Conservation (phyloP, 441 rosid species). For the Dalechampia spathulata region DNA sequence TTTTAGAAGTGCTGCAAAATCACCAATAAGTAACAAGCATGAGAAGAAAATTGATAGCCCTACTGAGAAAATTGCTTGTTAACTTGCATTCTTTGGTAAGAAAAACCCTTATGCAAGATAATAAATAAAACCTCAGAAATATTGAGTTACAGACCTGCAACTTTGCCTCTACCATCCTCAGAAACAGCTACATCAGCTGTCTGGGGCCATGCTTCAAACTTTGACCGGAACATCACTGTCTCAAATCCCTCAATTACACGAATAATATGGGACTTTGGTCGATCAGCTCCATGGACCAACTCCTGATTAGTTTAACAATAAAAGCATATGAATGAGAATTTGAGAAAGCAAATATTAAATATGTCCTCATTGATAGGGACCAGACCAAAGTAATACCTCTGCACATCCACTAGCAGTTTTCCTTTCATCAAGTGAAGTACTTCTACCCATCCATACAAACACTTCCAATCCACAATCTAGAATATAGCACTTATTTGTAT, state of each 20-base stretch:
- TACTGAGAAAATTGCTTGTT: too few species aligned
- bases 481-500: constrained; percentile 73
- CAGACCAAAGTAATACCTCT: constrained; percentile 44
- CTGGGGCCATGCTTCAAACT: constrained; percentile 86
- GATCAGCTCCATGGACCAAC: constrained; percentile 42
- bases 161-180: constrained; percentile 95
- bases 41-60: too few species aligned
- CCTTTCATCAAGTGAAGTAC: constrained; percentile 73
- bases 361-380: constrained; percentile 9
- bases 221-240: constrained; percentile 76
- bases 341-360: constrained; percentile 12
- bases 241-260: constrained; percentile 94
- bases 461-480: constrained; percentile 81
- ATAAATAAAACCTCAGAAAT: constrained; percentile 6
- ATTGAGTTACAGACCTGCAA: constrained; percentile 63
- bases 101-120: constrained; percentile 4
- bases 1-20: constrained; percentile 63
- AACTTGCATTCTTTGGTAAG: background rate
- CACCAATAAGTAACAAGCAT: constrained; percentile 11
- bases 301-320: constrained; percentile 41
- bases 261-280: constrained; percentile 54
- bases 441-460: constrained; percentile 89
- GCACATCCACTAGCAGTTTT: constrained; percentile 77
- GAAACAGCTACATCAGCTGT: constrained; percentile 49
- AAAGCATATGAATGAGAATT: constrained; percentile 12